Percentiles rank a stretch among this genome's conserved stretches.
Evolutionary conservation across 2,329 filamentous ascomycete genomes (phyloP).

Genomic region (Colletotrichum brevisporum): DNA sequence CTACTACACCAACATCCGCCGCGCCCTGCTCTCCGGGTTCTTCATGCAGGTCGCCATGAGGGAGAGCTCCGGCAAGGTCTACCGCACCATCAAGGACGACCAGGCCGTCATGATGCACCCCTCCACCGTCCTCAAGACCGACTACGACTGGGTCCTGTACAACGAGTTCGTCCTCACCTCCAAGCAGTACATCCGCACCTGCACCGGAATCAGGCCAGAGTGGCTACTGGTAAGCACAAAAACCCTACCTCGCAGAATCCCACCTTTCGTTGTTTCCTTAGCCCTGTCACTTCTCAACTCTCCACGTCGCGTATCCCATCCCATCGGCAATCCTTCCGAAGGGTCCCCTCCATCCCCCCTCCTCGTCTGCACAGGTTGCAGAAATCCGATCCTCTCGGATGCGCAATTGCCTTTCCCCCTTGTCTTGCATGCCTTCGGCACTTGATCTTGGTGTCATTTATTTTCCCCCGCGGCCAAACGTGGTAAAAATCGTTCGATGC

Average conservation of each 20-base stretch:
- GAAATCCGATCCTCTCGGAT: slow-evolving; percentile 7
- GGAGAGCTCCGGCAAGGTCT: slow-evolving; percentile 88
- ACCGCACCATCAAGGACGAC: slow-evolving; percentile 96
- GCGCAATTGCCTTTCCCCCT: not conserved
- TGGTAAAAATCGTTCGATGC: not conserved
- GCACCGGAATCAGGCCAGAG: slow-evolving; percentile 91
- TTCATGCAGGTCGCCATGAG: slow-evolving; percentile 99
- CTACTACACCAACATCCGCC: slow-evolving; percentile 97
- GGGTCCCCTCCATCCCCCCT: no score
- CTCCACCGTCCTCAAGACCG: slow-evolving; percentile 87
- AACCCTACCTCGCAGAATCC: not conserved
- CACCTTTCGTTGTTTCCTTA: not conserved
- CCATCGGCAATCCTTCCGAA: not conserved
- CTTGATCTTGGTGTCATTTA: slow-evolving; percentile 12
- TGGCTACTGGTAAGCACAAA: slow-evolving; percentile 83
- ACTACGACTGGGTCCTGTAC: slow-evolving; percentile 97
- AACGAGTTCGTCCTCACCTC: slow-evolving; percentile 98
- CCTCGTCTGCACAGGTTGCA: not conserved
- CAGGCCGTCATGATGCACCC: slow-evolving; percentile 95
- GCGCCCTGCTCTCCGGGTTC: slow-evolving; percentile 92
- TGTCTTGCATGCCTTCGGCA: slow-evolving; percentile 13
- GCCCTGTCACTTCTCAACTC: not conserved
- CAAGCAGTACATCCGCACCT: slow-evolving; percentile 97
- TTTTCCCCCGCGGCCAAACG: not conserved
- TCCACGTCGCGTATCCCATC: slow-evolving; percentile 7